Evolutionary conservation across 106 monocot genomes (phyloP), one percentile per base, ranked within the genome.

Genomic region (Acanthochlamys bracteata): DNA sequence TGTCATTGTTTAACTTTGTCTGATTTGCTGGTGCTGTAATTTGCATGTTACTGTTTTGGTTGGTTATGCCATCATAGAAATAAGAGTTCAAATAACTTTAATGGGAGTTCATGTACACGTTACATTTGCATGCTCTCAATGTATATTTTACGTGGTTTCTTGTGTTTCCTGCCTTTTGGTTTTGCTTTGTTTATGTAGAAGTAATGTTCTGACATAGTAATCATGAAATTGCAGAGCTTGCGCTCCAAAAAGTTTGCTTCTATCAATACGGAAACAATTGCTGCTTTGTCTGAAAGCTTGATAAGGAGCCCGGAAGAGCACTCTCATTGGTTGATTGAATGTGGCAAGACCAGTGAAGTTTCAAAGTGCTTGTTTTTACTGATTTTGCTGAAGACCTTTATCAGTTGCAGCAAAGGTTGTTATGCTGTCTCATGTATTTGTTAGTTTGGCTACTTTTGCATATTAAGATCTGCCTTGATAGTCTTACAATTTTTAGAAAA

Each of bases 261-360:
- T 10, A 63, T 81, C 42, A 94, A 94, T 72, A 67, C 63, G 33
- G 71, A 75, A 68, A 94, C 76, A 45, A 66, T 86, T 69, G 76
- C 46, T 59, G 65, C 67, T 55, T 72, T 94, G 61, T 73, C 94
- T 42, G 69, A 77, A 55, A 76, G 27, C 21, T 82, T 94, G 39
- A 0, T 58, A 11, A 62, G 47, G 69, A 73, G 77, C 56, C 89
- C 89, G 61, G 67, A 65, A 57, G 67, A 61, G 19, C 56, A 90
- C 69, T 71, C 82, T 11, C 66, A 77, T 49, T 94, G 94, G 89
- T 65, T 94, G 67, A 68, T 64, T 24, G 77, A 79, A 20, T 86
- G 85, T 59, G 70, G 83, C 66, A 78, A 63, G 24, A 55, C n/a
- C 24, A 77, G 19, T 61, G 64, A 68, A 57, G 42, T 66, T 7